These are phyloP conservation scores for Tetragonia tetragonoides DNA, from an alignment of 148 eudicot genomes.

Conservation along the genomic window DNA sequence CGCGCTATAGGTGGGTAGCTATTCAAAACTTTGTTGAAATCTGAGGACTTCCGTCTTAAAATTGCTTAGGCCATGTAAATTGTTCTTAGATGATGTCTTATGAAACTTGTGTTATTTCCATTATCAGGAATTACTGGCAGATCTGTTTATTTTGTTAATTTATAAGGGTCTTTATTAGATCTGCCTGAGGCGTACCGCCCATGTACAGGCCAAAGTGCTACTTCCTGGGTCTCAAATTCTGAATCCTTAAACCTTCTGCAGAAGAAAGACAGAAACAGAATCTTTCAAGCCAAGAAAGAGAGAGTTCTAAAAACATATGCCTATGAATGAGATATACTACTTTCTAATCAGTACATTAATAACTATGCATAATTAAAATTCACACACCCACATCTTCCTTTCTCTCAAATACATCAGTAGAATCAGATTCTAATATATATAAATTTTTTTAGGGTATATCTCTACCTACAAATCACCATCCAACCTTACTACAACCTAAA, in stretches of 20 bases:
- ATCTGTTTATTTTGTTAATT: no score
- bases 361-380: neutral
- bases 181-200: neutral
- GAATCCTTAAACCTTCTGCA: neutral
- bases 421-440: constrained; percentile 30
- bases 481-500: neutral
- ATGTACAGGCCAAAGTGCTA: neutral
- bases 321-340: constrained; percentile 11
- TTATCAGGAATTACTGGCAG: no score
- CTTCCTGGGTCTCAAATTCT: neutral
- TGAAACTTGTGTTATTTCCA: no score
- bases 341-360: neutral
- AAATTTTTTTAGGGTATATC: neutral
- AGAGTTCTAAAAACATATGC: constrained; percentile 7
- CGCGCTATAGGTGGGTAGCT: no score
- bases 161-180: neutral
- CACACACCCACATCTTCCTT: constrained; percentile 1
- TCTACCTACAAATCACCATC: constrained; percentile 8
- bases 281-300: constrained; percentile 26
- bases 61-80: no score
- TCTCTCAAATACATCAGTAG: constrained; percentile 14
- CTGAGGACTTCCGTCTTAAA: no score
- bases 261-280: constrained; percentile 5
- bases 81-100: no score
- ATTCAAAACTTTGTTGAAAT: no score